These are phyloP conservation scores for Fraxinus latifolia DNA, from an alignment of 305 asterid species.

Conservation along the genomic window DNA sequence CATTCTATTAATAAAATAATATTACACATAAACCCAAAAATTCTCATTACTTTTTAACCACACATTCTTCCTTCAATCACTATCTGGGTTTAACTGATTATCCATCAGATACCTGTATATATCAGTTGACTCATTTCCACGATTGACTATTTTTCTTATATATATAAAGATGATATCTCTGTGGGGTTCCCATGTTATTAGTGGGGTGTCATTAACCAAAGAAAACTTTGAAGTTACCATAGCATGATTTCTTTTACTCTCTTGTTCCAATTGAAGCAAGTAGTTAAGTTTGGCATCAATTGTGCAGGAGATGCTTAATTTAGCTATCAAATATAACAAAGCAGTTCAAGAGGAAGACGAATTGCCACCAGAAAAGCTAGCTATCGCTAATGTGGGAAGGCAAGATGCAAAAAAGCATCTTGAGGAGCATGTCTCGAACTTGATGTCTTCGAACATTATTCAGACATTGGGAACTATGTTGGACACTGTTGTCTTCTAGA, in stretches of 20 bases:
- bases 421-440: conserved; percentile 86
- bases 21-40: no score
- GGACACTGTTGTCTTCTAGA: conserved; percentile 86
- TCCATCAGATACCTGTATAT: background rate
- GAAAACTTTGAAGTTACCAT: background rate
- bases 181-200: background rate
- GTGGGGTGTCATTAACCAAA: background rate
- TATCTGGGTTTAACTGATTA: background rate
- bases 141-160: background rate
- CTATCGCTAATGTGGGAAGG: conserved; percentile 91
- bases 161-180: background rate
- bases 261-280: background rate
- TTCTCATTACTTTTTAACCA: no score
- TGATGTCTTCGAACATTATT: conserved; percentile 95
- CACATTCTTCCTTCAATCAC: no score
- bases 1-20: no score
- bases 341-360: conserved; percentile 98
- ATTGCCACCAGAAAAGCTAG: conserved; percentile 88
- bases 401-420: conserved; percentile 98
- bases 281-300: background rate
- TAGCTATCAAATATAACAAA: conserved; percentile 81
- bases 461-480: conserved; percentile 96
- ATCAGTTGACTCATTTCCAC: background rate
- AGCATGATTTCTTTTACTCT: conserved; percentile 11
- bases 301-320: conserved; percentile 84